Evolutionary conservation across 352 stramenopile species (phyloP).

Genomic region (Globisporangium uncinulatum): DNA sequence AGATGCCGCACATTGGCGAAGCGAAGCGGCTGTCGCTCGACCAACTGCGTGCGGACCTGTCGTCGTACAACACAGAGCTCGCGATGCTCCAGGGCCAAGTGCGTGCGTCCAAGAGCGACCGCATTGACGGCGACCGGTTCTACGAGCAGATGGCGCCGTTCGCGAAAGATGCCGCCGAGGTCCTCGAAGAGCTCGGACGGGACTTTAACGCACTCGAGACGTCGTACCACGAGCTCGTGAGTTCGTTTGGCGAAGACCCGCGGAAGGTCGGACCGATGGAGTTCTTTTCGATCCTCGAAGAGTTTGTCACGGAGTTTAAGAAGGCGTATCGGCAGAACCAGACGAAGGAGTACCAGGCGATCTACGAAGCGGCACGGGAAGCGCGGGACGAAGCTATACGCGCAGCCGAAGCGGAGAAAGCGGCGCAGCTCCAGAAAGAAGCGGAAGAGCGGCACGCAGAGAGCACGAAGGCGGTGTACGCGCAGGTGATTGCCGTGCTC

Average conservation of each 20-base stretch:
- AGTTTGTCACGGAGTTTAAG: slow-evolving; percentile 85
- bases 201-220: slow-evolving; percentile 70
- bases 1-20: slow-evolving; percentile 73
- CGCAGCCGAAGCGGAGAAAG: slow-evolving; percentile 42
- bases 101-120: slow-evolving; percentile 64
- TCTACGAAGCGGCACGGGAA: slow-evolving; percentile 60
- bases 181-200: slow-evolving; percentile 71
- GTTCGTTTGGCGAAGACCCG: slow-evolving; percentile 81
- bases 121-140: slow-evolving; percentile 69
- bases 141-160: slow-evolving; percentile 82
- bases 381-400: slow-evolving; percentile 34
- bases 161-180: slow-evolving; percentile 69
- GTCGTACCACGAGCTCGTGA: slow-evolving; percentile 73
- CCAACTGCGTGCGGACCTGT: slow-evolving; percentile 75
- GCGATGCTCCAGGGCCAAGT: slow-evolving; percentile 84
- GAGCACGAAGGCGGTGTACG: slow-evolving; percentile 54
- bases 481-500: slow-evolving; percentile 59
- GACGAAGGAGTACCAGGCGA: slow-evolving; percentile 77
- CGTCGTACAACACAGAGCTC: slow-evolving; percentile 77
- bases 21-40: slow-evolving; percentile 79
- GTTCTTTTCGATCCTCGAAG: slow-evolving; percentile 78
- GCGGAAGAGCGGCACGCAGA: slow-evolving; percentile 53
- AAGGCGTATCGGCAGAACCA: slow-evolving; percentile 86
- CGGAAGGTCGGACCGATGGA: slow-evolving; percentile 77
- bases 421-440: slow-evolving; percentile 36